Percentiles rank a stretch among this genome's conserved stretches.
These are phyloP conservation scores for Cynanchum wilfordii DNA, from an alignment of 257 asterid species.

Conservation along the genomic window DNA sequence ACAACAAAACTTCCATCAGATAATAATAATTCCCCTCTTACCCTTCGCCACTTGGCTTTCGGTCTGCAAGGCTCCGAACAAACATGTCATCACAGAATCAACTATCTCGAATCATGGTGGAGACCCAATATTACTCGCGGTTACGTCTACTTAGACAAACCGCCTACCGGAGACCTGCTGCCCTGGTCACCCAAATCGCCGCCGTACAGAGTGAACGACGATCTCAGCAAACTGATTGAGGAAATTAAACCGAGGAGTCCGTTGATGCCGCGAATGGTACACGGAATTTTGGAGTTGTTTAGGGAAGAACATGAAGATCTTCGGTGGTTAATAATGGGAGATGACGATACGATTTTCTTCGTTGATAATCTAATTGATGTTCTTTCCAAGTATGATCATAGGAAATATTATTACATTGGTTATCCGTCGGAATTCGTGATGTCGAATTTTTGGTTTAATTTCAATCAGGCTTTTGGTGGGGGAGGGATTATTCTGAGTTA, in stretches of 20 bases:
- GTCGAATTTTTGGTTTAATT: conserved; percentile 50
- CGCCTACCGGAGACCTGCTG: conserved; percentile 14
- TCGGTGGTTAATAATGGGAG: conserved; percentile 73
- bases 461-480: conserved; percentile 64
- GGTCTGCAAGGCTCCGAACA: conserved; percentile 29
- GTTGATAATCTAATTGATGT: conserved; percentile 57
- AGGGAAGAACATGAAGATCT: conserved; percentile 32
- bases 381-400: conserved; percentile 40
- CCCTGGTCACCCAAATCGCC: conserved; percentile 29
- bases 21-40: conserved; percentile 1
- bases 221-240: conserved; percentile 18
- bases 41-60: conserved; percentile 25
- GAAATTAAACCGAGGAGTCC: conserved; percentile 32
- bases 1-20: background rate
- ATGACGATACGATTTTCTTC: conserved; percentile 62
- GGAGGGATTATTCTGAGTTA: conserved; percentile 63
- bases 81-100: conserved; percentile 21
- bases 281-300: conserved; percentile 49
- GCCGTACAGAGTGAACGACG: conserved; percentile 20
- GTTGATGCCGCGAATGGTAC: conserved; percentile 46
- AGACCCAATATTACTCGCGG: conserved; percentile 26
- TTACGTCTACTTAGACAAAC: conserved; percentile 20
- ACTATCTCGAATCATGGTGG: conserved; percentile 36
- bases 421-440: conserved; percentile 49
- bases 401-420: conserved; percentile 50